A percentile compares a stretch with the other conserved stretches of the same genome.
phyloP scores from a whole-genome alignment of 2,329 filamentous ascomycete genomes.

The Apiospora malaysiana region DNA sequence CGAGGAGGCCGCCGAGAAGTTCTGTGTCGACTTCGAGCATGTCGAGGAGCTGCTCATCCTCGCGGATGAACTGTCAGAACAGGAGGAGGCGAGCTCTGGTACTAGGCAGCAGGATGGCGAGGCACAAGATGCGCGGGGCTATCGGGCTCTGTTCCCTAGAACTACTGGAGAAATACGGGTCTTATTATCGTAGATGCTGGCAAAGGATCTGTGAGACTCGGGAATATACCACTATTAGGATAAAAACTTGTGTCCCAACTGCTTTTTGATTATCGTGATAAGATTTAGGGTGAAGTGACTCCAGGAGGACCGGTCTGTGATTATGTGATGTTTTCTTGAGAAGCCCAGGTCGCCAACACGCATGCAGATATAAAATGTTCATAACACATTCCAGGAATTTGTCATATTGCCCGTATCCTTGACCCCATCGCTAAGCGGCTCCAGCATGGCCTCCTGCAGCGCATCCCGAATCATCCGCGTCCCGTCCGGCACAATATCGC shows the following conservation, averaged over 20 bases:
- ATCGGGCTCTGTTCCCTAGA: slow-evolving; percentile 59
- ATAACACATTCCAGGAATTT: neutral
- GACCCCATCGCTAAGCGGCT: neutral
- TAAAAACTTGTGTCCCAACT: neutral
- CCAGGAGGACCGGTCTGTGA: neutral
- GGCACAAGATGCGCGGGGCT: slow-evolving; percentile 38
- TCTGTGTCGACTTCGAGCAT: slow-evolving; percentile 82
- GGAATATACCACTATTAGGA: neutral
- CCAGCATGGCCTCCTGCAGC: neutral
- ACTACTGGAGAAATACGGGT: slow-evolving; percentile 67
- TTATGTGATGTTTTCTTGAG: neutral
- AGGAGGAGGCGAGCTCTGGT: slow-evolving; percentile 27
- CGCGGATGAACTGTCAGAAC: slow-evolving; percentile 45
- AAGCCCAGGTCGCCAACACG: neutral
- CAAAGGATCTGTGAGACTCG: too few relatives aligned
- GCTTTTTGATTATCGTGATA: neutral
- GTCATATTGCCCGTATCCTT: neutral
- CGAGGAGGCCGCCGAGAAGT: slow-evolving; percentile 80
- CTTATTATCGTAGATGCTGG: slow-evolving; percentile 56
- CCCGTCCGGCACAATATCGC: neutral
- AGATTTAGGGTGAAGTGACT: neutral
- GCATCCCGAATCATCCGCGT: neutral
- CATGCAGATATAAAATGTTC: neutral
- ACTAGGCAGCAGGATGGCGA: slow-evolving; percentile 28
- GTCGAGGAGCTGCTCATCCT: slow-evolving; percentile 57